A percentile compares a stretch with the other conserved stretches of the same genome.
Evolutionary conservation across 306 rosid genomes (phyloP).

Genomic region (Trifolium dubium): DNA sequence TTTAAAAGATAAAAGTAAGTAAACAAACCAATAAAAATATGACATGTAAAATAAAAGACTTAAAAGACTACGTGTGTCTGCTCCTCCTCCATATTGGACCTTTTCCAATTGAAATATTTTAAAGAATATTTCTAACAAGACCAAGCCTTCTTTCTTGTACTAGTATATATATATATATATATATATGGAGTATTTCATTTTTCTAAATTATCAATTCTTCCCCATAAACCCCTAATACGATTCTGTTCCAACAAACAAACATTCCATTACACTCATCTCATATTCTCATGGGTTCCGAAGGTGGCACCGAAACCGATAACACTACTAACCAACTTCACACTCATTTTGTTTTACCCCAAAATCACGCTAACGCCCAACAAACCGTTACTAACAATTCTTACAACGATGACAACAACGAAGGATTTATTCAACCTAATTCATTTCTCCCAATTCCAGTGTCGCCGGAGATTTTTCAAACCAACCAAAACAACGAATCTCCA

Average conservation of each 20-base stretch:
- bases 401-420: neutral
- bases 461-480: conserved; percentile 39
- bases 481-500: conserved; percentile 8
- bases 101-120: conserved; percentile 26
- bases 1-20: neutral
- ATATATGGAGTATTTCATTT: too few relatives aligned
- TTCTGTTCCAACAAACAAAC: neutral
- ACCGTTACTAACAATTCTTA: neutral
- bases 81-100: conserved; percentile 28
- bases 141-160: neutral
- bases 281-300: conserved; percentile 50
- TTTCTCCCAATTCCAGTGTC: conserved; percentile 81
- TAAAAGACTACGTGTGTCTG: conserved; percentile 17
- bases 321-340: neutral
- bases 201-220: neutral
- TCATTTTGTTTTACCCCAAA: conserved; percentile 7
- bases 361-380: conserved; percentile 30
- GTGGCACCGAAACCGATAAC: conserved; percentile 23
- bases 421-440: conserved; percentile 55
- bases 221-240: neutral
- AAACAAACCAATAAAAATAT: too few relatives aligned
- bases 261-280: conserved; percentile 7
- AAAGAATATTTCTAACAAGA: neutral
- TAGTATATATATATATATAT: too few relatives aligned
- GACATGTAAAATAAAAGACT: neutral